Percentiles rank a stretch among this genome's conserved stretches.
Evolutionary conservation across 1,284 basidiomycete species (phyloP).

Genomic region (Marasmius oreades): DNA sequence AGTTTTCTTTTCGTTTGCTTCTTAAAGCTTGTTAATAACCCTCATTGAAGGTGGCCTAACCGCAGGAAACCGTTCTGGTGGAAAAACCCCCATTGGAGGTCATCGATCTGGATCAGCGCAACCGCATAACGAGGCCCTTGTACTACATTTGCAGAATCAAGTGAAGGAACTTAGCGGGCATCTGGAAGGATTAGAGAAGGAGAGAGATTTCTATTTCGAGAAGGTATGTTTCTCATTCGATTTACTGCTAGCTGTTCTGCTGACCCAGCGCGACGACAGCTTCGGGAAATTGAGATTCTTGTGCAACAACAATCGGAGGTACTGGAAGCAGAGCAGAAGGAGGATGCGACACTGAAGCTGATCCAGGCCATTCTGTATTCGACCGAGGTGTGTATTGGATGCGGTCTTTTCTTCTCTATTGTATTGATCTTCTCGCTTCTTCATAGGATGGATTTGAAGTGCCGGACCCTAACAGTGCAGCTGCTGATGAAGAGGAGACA

Average conservation of each 20-base stretch:
- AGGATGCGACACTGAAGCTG: conserved; percentile 70
- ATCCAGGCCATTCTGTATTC: conserved; percentile 95
- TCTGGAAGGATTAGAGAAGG: conserved; percentile 89
- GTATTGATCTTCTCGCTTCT: not conserved
- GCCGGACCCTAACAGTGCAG: conserved; percentile 42
- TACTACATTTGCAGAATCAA: conserved; percentile 70
- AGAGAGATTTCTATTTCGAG: conserved; percentile 97
- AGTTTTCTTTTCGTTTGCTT: not conserved
- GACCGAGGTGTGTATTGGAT: conserved; percentile 69
- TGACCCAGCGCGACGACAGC: conserved; percentile 39
- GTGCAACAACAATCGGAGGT: conserved; percentile 73
- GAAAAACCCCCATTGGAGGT: conserved; percentile 67
- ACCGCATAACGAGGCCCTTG: conserved; percentile 46
- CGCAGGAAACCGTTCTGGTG: conserved; percentile 47
- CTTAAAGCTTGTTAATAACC: not conserved
- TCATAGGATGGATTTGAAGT: conserved; percentile 70
- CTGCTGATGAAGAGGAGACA: conserved; percentile 34
- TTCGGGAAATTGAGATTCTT: conserved; percentile 94
- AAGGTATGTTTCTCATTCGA: conserved; percentile 57
- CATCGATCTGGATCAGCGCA: conserved; percentile 59
- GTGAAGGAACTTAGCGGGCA: conserved; percentile 81
- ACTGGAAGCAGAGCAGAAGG: conserved; percentile 55
- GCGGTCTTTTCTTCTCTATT: not conserved
- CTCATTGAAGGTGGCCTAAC: conserved; percentile 25
- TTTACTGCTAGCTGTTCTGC: not conserved